A percentile compares a stretch with the other conserved stretches of the same genome.
Conservation (phyloP, 768 basidiomycete genomes). For the Leccinum pellstonianum region DNA sequence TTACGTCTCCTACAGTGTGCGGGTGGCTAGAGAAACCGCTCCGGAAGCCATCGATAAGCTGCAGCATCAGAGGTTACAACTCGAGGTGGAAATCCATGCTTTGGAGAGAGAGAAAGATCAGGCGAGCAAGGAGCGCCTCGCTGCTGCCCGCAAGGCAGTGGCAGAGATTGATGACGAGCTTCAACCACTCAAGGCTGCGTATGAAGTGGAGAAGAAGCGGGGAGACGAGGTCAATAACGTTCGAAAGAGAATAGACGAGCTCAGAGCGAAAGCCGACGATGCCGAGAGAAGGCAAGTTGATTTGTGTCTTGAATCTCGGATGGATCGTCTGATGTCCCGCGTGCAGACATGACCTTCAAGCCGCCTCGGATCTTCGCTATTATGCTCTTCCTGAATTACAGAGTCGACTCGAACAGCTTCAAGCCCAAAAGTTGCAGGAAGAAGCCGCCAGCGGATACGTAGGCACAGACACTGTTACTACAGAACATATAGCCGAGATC, state of each 20-base stretch:
- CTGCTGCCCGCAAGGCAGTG: conserved; percentile 69
- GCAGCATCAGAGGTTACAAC: conserved; percentile 82
- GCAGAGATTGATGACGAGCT: conserved; percentile 85
- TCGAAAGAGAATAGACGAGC: conserved; percentile 82
- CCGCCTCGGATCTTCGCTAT: conserved; percentile 86
- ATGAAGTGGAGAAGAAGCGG: conserved; percentile 82
- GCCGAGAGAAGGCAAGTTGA: conserved; percentile 75
- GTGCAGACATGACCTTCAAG: conserved; percentile 62
- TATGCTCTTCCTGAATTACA: conserved; percentile 91
- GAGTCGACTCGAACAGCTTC: conserved; percentile 61
- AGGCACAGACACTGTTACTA: conserved; percentile 69
- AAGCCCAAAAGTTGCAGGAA: conserved; percentile 75
- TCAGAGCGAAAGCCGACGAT: conserved; percentile 89
- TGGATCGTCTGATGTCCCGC: background rate
- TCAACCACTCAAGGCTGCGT: conserved; percentile 76
- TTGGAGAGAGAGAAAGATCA: conserved; percentile 89
- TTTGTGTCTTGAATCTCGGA: background rate
- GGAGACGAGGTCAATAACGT: conserved; percentile 78
- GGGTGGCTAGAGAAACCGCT: conserved; percentile 91
- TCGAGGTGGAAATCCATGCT: conserved; percentile 95
- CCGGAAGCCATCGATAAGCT: conserved; percentile 93
- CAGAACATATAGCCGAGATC: conserved; percentile 92
- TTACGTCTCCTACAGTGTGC: conserved; percentile 50
- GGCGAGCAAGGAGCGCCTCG: conserved; percentile 82
- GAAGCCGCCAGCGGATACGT: conserved; percentile 54